These are phyloP conservation scores for Coelastrella sp. DNA, from an alignment of 139 green algal genomes.

Conservation along the genomic window DNA sequence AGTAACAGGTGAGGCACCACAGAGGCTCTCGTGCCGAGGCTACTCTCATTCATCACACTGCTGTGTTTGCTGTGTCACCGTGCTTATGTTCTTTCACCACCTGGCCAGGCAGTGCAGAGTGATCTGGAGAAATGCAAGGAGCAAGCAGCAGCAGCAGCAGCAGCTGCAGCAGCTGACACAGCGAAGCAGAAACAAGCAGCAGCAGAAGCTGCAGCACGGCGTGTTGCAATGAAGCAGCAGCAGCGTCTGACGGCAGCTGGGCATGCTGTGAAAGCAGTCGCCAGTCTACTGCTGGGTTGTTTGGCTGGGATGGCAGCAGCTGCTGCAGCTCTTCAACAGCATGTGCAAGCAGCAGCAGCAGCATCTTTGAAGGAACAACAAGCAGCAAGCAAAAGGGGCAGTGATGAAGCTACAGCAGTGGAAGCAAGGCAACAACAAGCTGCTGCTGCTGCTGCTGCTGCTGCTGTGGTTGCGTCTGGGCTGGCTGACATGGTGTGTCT, in stretches of 20 bases:
- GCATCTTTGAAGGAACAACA: slow-evolving; percentile 8
- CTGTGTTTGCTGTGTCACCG: neutral
- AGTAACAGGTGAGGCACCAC: too few relatives aligned
- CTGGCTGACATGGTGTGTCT: slow-evolving; percentile 56
- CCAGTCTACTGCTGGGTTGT: slow-evolving; percentile 18
- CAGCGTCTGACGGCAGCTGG: neutral
- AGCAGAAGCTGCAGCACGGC: slow-evolving; percentile 9
- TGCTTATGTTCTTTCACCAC: too few relatives aligned
- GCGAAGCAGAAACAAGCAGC: neutral
- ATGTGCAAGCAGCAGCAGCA: slow-evolving; percentile 35
- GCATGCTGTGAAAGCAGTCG: slow-evolving; percentile 9
- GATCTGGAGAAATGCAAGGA: slow-evolving; percentile 13
- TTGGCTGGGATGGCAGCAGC: neutral
- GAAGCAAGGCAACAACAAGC: neutral
- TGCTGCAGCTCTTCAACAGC: neutral
- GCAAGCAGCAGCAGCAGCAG: slow-evolving; percentile 24
- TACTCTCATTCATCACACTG: too few relatives aligned
- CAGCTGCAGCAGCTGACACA: slow-evolving; percentile 23
- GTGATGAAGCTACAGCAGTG: neutral
- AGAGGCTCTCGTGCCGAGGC: too few relatives aligned
- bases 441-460: neutral
- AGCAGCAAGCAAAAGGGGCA: neutral
- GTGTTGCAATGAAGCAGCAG: neutral
- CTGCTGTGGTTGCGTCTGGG: slow-evolving; percentile 20
- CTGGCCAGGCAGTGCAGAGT: neutral